These are phyloP conservation scores for Dalbergia oliveri DNA, from an alignment of 306 rosid genomes.

Conservation along the genomic window DNA sequence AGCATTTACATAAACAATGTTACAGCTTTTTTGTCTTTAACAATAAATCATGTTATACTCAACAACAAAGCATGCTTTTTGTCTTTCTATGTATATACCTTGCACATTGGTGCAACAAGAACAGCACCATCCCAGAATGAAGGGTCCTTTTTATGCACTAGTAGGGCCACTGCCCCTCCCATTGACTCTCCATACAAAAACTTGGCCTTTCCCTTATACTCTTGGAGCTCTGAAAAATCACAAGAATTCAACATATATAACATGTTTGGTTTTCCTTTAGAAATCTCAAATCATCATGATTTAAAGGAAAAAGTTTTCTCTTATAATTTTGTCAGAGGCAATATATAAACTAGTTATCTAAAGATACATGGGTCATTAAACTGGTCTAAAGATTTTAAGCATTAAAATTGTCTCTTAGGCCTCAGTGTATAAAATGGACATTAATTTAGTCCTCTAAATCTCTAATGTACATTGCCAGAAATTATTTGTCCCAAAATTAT, in stretches of 20 bases:
- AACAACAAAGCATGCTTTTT: not conserved
- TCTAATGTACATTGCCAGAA: too few relatives aligned
- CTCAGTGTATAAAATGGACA: too few relatives aligned
- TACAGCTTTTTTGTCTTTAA: not conserved
- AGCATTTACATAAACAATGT: conserved; percentile 13
- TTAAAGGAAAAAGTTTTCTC: too few relatives aligned
- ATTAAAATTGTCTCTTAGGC: too few relatives aligned
- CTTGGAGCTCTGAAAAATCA: conserved; percentile 56
- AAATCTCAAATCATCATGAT: too few relatives aligned
- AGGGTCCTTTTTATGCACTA: conserved; percentile 76
- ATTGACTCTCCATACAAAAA: conserved; percentile 94
- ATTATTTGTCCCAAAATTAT: too few relatives aligned
- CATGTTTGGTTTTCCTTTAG: not conserved
- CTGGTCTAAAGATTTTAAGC: too few relatives aligned
- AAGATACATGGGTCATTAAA: too few relatives aligned
- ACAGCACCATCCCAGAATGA: conserved; percentile 84
- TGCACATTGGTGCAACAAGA: conserved; percentile 96
- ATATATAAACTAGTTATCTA: too few relatives aligned
- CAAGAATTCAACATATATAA: not conserved
- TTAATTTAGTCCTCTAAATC: too few relatives aligned
- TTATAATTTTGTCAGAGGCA: too few relatives aligned
- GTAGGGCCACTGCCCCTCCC: conserved; percentile 88
- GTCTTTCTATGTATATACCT: conserved; percentile 45
- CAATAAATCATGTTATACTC: not conserved
- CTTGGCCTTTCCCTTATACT: conserved; percentile 61